Conservation (phyloP, 116 monocot genomes). For the Dioscorea cayenensis region DNA sequence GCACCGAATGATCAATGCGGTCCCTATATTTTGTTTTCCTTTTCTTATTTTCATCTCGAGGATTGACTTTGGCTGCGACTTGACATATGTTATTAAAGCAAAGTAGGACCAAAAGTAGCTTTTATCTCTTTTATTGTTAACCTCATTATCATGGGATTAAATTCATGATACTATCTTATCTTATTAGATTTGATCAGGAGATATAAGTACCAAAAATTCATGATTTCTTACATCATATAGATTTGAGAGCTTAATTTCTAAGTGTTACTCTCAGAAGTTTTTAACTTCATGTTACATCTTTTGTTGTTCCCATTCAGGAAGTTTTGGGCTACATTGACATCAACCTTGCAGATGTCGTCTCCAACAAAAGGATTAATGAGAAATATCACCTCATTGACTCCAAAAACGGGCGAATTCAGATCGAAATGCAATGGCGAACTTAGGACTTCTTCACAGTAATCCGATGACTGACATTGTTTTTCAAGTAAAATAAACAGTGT, state of each 20-base stretch:
- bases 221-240: too few relatives aligned
- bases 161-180: too few relatives aligned
- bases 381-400: constrained; percentile 66
- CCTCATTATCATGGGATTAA: too few relatives aligned
- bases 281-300: background rate
- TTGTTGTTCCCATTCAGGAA: constrained; percentile 20
- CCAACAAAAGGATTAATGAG: constrained; percentile 60
- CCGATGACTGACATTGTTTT: background rate
- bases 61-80: too few relatives aligned
- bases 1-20: too few relatives aligned
- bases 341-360: constrained; percentile 51
- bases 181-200: too few relatives aligned
- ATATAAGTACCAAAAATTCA: too few relatives aligned
- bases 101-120: too few relatives aligned
- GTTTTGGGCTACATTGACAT: constrained; percentile 25
- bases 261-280: background rate
- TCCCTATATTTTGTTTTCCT: too few relatives aligned
- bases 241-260: background rate
- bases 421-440: constrained; percentile 62
- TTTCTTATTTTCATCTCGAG: too few relatives aligned
- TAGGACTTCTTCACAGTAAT: background rate
- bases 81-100: too few relatives aligned
- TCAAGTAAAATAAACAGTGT: background rate
- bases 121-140: too few relatives aligned
- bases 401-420: constrained; percentile 56